phyloP scores from a whole-genome alignment of 805 yeast genomes.

The Pichia occidentalis region DNA sequence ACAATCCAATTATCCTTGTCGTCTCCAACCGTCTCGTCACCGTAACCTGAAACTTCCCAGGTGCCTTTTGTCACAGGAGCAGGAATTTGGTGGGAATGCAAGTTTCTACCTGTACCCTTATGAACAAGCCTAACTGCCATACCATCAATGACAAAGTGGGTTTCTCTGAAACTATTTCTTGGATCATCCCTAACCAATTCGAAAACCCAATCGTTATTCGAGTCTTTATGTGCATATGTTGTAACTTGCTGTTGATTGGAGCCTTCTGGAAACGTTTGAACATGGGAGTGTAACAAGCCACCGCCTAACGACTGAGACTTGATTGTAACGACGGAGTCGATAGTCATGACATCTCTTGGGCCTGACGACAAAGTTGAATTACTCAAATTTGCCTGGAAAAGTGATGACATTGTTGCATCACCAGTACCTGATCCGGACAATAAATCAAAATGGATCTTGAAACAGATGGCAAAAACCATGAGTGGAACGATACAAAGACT shows the following conservation, averaged over 20 bases:
- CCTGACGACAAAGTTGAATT: slow-evolving; percentile 58
- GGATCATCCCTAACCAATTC: slow-evolving; percentile 49
- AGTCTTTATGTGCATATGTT: slow-evolving; percentile 88
- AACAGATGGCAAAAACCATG: slow-evolving; percentile 59
- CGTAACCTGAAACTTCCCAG: slow-evolving; percentile 87
- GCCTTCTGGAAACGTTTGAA: slow-evolving; percentile 80
- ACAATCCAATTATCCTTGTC: slow-evolving; percentile 84
- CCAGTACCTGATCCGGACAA: slow-evolving; percentile 85
- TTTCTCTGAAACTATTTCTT: slow-evolving; percentile 28
- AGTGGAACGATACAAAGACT: slow-evolving; percentile 69
- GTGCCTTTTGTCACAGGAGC: slow-evolving; percentile 65
- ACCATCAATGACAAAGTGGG: slow-evolving; percentile 47
- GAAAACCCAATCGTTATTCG: slow-evolving; percentile 76
- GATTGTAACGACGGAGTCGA: slow-evolving; percentile 52
- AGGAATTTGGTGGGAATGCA: slow-evolving; percentile 75
- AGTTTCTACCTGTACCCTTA: slow-evolving; percentile 58
- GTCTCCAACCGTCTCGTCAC: slow-evolving; percentile 66
- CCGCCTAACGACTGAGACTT: slow-evolving; percentile 69
- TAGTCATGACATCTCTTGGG: slow-evolving; percentile 56
- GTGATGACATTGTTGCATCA: slow-evolving; percentile 54
- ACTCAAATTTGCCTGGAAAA: slow-evolving; percentile 70
- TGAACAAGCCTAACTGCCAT: slow-evolving; percentile 69
- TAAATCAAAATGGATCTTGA: slow-evolving; percentile 74
- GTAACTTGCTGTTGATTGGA: slow-evolving; percentile 93
- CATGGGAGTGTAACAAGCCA: slow-evolving; percentile 81